phyloP scores from a whole-genome alignment of 164 flowering plant species.

The Berberis thunbergii region DNA sequence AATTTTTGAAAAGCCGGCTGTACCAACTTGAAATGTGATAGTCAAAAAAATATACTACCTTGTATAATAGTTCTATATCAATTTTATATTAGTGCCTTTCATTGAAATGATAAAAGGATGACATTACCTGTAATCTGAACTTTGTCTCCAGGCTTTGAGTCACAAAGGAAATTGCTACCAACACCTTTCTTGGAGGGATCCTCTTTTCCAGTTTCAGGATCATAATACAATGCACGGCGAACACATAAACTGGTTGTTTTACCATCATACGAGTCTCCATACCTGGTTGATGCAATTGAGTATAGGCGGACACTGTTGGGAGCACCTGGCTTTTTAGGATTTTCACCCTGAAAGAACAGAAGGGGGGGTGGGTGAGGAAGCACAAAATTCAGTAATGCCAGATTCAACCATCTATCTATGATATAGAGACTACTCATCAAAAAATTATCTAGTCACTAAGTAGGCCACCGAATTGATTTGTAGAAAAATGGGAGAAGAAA shows the following conservation, averaged over 20 bases:
- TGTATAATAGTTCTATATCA: too few species aligned
- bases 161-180: conserved; percentile 89
- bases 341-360: conserved; percentile 61
- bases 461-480: too few species aligned
- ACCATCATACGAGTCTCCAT: conserved; percentile 93
- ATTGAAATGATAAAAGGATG: too few species aligned
- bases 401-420: neutral
- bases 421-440: too few species aligned
- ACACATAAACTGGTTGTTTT: conserved; percentile 91
- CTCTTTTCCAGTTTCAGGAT: conserved; percentile 93
- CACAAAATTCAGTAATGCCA: neutral
- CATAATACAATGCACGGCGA: conserved; percentile 93
- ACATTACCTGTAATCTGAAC: conserved; percentile 67
- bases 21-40: too few species aligned
- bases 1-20: too few species aligned
- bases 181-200: conserved; percentile 87
- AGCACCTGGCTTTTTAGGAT: conserved; percentile 88
- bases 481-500: too few species aligned
- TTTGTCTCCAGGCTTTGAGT: conserved; percentile 92
- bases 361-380: neutral
- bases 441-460: too few species aligned
- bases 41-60: too few species aligned
- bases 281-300: conserved; percentile 95
- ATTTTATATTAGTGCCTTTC: too few species aligned
- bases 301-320: conserved; percentile 92